Evolutionary conservation across 1,139 yeast genomes (phyloP), one percentile per base, ranked within the genome.

Genomic region (Meyerozyma elateridarum): DNA sequence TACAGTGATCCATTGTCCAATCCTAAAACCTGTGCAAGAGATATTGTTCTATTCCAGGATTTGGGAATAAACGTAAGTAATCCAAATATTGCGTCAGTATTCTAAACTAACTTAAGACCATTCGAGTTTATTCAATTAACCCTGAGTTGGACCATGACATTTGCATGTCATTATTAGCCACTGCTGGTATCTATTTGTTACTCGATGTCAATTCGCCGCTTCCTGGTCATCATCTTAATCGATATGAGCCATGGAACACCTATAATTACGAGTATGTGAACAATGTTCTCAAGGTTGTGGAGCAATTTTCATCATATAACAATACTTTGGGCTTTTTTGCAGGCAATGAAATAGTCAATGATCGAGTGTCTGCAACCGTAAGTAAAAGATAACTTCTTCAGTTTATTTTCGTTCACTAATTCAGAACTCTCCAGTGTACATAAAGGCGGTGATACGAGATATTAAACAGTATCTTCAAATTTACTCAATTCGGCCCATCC

Each of bases 241-340:
- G 98, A 43, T 78, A 82, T 48, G 94, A 88, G 46, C 97, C 97
- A 1, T 85, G 91, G 89, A 73, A 77, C 4, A 73, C 93, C 0
- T 91, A 89, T 56, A 83, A 71, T 46, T 62, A 59, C 12, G 70
- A 61, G 5, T 89, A 89, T 54, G 56, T 88, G 43, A 76, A 73
- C 33, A 94, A 87, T 51, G 76, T 88, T 3, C 85, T 85, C 53
- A 77, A 76, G 46, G 81, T 87, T 7, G 76, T 89, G 15, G 88
- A 87, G 36, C 91, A 85, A 38, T 91, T 91, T 54, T 69, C 93
- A 11, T 68, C 73, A 20, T 91, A 85, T 59, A 84, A 89, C 58
- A 91, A 91, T 55, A 84, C 96, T 0, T 66, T 91, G 34, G 97
- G 93, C 0, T 89, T 84, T 59, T 85, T 91, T 59, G 95, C 96